Evolutionary conservation across 306 rosid species (phyloP).

Genomic region (Cucurbita pepo): DNA sequence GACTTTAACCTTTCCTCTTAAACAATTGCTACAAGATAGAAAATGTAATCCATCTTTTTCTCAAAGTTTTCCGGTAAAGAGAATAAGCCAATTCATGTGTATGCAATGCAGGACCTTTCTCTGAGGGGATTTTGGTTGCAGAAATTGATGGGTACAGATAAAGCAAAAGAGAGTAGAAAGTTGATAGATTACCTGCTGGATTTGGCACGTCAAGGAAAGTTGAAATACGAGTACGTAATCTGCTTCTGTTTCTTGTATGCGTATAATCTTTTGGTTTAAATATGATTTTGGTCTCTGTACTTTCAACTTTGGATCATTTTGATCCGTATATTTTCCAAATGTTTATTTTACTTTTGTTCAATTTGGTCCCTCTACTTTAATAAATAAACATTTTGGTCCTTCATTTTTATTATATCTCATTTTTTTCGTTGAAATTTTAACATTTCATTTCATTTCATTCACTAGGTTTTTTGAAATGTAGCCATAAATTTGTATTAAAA

Average conservation of each 20-base stretch:
- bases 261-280: too few species aligned
- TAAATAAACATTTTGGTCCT: too few species aligned
- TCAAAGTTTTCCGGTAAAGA: neutral
- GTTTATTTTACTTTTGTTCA: too few species aligned
- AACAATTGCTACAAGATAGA: neutral
- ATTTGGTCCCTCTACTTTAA: too few species aligned
- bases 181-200: slow-evolving; percentile 70
- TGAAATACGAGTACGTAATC: slow-evolving; percentile 56
- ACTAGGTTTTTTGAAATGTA: neutral
- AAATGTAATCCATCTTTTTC: too few species aligned
- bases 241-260: neutral
- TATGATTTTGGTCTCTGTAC: too few species aligned
- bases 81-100: neutral
- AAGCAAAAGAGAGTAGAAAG: slow-evolving; percentile 49
- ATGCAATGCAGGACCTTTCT: slow-evolving; percentile 70
- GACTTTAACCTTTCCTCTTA: neutral
- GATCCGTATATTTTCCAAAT: neutral
- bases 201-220: slow-evolving; percentile 50
- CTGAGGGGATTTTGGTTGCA: slow-evolving; percentile 93
- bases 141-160: slow-evolving; percentile 56
- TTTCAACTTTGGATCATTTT: neutral
- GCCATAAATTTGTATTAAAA: neutral
- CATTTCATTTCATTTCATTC: neutral
- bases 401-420: neutral
- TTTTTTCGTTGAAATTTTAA: too few species aligned